phyloP scores from a whole-genome alignment of 2,329 filamentous ascomycete genomes.

The Exophiala bonariae region DNA sequence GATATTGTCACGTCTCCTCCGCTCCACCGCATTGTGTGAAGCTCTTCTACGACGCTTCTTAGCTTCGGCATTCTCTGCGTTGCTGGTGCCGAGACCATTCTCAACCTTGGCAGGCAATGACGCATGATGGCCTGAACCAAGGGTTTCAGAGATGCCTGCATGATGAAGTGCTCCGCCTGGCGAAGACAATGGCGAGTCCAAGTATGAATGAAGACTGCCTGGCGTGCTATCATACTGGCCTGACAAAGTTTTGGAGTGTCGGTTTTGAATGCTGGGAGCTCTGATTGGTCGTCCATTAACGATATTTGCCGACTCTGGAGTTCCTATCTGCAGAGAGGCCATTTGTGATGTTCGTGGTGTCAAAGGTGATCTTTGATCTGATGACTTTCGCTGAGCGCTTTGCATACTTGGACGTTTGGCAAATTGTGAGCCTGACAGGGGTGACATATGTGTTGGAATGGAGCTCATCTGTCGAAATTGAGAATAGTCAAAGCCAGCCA shows the following conservation, averaged over 20 bases:
- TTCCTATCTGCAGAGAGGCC: slow-evolving; percentile 69
- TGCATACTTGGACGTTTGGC: slow-evolving; percentile 63
- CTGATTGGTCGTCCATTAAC: slow-evolving; percentile 73
- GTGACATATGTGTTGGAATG: slow-evolving; percentile 42
- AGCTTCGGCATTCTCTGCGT: slow-evolving; percentile 81
- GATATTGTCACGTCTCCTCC: slow-evolving; percentile 93
- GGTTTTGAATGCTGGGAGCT: slow-evolving; percentile 58
- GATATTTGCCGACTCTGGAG: slow-evolving; percentile 71
- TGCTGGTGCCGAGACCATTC: slow-evolving; percentile 48
- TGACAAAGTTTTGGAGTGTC: slow-evolving; percentile 81
- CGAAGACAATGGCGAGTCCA: slow-evolving; percentile 85
- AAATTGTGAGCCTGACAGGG: slow-evolving; percentile 39
- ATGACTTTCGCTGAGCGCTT: slow-evolving; percentile 70
- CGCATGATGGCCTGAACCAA: slow-evolving; percentile 77
- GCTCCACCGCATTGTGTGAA: slow-evolving; percentile 95
- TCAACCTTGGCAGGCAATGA: slow-evolving; percentile 88
- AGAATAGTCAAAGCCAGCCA: slow-evolving; percentile 70
- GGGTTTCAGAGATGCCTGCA: slow-evolving; percentile 81
- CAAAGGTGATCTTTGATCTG: slow-evolving; percentile 75
- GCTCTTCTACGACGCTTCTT: slow-evolving; percentile 89
- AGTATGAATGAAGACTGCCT: slow-evolving; percentile 78
- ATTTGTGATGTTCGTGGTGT: slow-evolving; percentile 83
- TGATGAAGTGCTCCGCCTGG: slow-evolving; percentile 59
- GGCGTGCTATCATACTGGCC: slow-evolving; percentile 88
- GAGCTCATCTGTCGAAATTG: slow-evolving; percentile 66